Percentiles rank a stretch among this genome's conserved stretches.
phyloP scores from a whole-genome alignment of 345 rosid genomes.

The Melastoma malabathricum region DNA sequence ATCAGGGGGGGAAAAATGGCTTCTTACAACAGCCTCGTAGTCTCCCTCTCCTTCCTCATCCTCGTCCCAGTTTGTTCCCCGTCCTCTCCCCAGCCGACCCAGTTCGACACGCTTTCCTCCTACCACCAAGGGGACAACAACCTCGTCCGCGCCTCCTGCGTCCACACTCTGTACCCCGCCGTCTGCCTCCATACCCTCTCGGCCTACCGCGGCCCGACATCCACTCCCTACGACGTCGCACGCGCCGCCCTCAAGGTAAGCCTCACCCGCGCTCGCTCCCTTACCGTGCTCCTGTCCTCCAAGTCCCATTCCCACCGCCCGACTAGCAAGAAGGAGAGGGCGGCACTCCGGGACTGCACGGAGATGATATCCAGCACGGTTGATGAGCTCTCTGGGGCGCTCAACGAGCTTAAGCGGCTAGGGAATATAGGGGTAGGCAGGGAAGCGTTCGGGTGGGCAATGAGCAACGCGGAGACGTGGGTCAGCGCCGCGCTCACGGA shows the following conservation, averaged over 20 bases:
- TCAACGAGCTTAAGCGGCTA: slow-evolving; percentile 47
- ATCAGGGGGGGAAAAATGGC: too few relatives aligned
- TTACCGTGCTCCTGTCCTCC: slow-evolving; percentile 20
- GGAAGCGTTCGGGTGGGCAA: slow-evolving; percentile 40
- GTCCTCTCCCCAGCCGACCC: slow-evolving; percentile 12
- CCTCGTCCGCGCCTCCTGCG: slow-evolving; percentile 51
- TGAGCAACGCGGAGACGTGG: slow-evolving; percentile 80
- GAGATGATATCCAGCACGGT: slow-evolving; percentile 60
- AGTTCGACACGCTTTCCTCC: slow-evolving; percentile 8
- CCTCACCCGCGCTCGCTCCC: slow-evolving; percentile 28
- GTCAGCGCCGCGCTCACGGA: slow-evolving; percentile 73
- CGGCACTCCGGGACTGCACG: slow-evolving; percentile 54
- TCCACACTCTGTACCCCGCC: slow-evolving; percentile 61
- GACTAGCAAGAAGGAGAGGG: slow-evolving; percentile 22
- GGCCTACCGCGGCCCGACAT: slow-evolving; percentile 48
- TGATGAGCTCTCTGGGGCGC: slow-evolving; percentile 45
- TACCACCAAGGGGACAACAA: slow-evolving; percentile 22
- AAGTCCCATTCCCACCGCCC: slow-evolving; percentile 7
- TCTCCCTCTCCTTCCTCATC: neutral
- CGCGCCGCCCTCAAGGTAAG: slow-evolving; percentile 59
- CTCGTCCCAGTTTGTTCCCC: slow-evolving; percentile 2
- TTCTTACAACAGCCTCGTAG: too few relatives aligned
- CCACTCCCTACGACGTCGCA: slow-evolving; percentile 52
- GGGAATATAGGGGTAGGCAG: slow-evolving; percentile 9
- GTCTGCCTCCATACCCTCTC: slow-evolving; percentile 63